phyloP scores from a whole-genome alignment of 2,329 filamentous ascomycete species.

The Amphichorda felina region DNA sequence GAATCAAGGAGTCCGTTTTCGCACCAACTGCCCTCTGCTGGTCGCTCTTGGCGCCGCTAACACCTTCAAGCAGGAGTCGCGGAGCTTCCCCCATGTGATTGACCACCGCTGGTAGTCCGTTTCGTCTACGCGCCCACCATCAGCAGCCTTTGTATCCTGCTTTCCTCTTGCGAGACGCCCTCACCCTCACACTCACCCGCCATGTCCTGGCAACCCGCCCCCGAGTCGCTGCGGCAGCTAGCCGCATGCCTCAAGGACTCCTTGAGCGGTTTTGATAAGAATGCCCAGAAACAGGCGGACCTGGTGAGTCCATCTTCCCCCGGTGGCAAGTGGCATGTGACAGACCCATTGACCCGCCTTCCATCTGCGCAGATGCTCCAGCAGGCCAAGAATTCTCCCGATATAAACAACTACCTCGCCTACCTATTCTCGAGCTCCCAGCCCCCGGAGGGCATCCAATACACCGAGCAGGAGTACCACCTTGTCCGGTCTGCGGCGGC shows the following conservation, averaged over 20 bases:
- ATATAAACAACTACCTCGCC: constrained; percentile 95
- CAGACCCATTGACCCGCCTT: constrained; percentile 2
- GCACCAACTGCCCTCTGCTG: no score
- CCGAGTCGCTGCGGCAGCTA: constrained; percentile 80
- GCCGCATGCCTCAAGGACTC: constrained; percentile 85
- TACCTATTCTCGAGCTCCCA: constrained; percentile 72
- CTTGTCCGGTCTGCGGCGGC: constrained; percentile 77
- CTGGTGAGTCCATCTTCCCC: constrained; percentile 42
- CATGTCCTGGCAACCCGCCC: constrained; percentile 90
- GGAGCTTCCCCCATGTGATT: constrained; percentile 2
- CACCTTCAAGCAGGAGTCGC: background rate
- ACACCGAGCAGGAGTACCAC: constrained; percentile 51
- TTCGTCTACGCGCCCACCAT: background rate
- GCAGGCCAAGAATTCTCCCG: constrained; percentile 77
- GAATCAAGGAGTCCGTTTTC: no score
- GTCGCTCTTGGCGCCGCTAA: no score
- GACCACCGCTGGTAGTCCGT: background rate
- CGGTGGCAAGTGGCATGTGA: constrained; percentile 3
- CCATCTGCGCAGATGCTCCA: constrained; percentile 63
- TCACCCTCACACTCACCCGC: constrained; percentile 7
- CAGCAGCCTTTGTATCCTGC: no score
- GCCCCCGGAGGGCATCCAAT: constrained; percentile 46
- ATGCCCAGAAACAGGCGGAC: constrained; percentile 81
- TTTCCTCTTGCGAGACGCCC: constrained; percentile 3
- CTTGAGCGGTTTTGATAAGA: constrained; percentile 69